Evolutionary conservation across 2,329 filamentous ascomycete genomes (phyloP), one percentile per base, ranked within the genome.

Genomic region (Diaporthe velutina): DNA sequence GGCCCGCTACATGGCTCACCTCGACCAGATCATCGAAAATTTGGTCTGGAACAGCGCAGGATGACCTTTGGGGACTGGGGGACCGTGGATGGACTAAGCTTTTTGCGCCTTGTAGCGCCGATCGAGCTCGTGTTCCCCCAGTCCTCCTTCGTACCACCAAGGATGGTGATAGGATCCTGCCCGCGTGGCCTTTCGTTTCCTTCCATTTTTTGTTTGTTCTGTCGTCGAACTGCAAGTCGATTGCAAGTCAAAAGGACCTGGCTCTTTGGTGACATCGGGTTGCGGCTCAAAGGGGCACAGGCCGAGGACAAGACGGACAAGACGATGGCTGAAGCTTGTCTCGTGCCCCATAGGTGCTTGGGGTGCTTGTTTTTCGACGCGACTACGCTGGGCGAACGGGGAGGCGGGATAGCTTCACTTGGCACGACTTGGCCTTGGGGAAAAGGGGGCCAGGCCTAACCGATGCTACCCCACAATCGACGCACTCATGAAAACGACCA

Each of bases 71-170:
- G 19, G 17, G 28, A 2, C 10, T 9, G 28, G 42, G 42, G 60
- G 19, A 25, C 30, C 13, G 25, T 9, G 25, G 58, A 22, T 19
- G 4, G 25, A 25, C 38, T 30, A 42, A 64, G 25, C 38, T 45
- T 64, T 45, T 15, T 42, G 40, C 40, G 28, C 25, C 40, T 48
- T 2, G 28, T 64, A 48, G 60, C 60, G 60, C 42, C 40, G 60
- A 66, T 48, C 40, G 60, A 12, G 60, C 60, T 66, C 60, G 60
- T 48, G 60, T 66, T 48, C n/a, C 40, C 40, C 60, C 60, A 66
- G 60, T 33, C 10, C 28, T 66, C 40, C 17, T n/a, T 48, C 28
- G 60, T 35, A 17, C 28, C 60, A 66, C 40, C 28, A 1, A 28
- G 25, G 60, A 45, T 15, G 60, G 15, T n/a, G 60, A 64, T 33